Base-by-base conservation (phyloP, 108 stramenopile species). In the Cyclotella choctawhatcheeana region DNA sequence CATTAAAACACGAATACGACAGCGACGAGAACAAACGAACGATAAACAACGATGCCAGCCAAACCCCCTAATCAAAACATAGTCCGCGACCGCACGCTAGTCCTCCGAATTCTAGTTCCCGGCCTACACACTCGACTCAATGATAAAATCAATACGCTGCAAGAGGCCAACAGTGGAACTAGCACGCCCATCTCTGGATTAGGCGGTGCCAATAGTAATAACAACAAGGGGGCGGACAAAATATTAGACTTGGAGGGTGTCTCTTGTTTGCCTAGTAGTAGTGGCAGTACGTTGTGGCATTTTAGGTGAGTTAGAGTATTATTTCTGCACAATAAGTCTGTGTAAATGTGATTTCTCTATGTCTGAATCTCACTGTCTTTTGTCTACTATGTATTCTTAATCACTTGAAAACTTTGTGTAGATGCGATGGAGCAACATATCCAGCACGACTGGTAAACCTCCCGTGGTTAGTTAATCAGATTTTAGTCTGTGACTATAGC, bases 361-460 rank as follows among this genome's bases (percentile, higher is more conserved):
- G n/a, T n/a, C n/a, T n/a, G n/a, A n/a, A n/a, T n/a, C n/a, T n/a
- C n/a, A n/a, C n/a, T n/a, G n/a, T n/a, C n/a, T n/a, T n/a, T n/a
- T n/a, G n/a, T n/a, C n/a, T n/a, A n/a, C n/a, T n/a, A n/a, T n/a
- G n/a, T n/a, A n/a, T n/a, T n/a, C n/a, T n/a, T n/a, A n/a, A n/a
- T n/a, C n/a, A n/a, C 20, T 68, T 5, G 35, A 30, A 33, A n/a
- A n/a, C n/a, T n/a, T 48, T 21, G n/a, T 7, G 8, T 44, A 74
- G 74, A 73, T 93, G 93, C 67, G 90, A 93, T 73, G 94, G 92
- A 0, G 93, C 93, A 5, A 86, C 85, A 1, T 96, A 94, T 83
- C 95, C 97, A 33, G 97, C 97, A 26, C 85, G 91, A 45, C 67
- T 97, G 18, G 94, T 95, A 44, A 96, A 97, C 77, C 73, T 97